These are phyloP conservation scores for Rehmannia glutinosa DNA, from an alignment of 257 asterid genomes.

Conservation along the genomic window DNA sequence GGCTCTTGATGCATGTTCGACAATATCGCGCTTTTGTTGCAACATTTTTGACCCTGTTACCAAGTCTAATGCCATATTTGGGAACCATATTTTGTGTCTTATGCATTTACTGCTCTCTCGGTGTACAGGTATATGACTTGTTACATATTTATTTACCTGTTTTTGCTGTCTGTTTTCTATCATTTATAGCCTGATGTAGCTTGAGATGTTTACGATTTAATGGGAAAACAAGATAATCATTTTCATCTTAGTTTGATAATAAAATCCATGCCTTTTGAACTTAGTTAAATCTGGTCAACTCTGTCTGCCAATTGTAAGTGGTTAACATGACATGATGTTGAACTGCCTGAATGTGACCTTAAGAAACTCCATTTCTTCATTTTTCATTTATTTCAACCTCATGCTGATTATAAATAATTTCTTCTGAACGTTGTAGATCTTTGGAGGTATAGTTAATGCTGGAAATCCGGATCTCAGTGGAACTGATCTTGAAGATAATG, in stretches of 20 bases:
- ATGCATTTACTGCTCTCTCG: slow-evolving; percentile 92
- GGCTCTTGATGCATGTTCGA: slow-evolving; percentile 86
- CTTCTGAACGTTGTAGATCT: slow-evolving; percentile 50
- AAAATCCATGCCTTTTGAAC: neutral
- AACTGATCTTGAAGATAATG: slow-evolving; percentile 71
- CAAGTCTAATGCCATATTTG: slow-evolving; percentile 94
- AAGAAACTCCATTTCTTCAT: neutral
- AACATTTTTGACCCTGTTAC: slow-evolving; percentile 87
- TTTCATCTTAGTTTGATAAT: neutral
- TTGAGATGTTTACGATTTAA: slow-evolving; percentile 7
- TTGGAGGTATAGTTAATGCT: slow-evolving; percentile 86
- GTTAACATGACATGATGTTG: neutral
- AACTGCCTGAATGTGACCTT: neutral
- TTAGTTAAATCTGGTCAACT: neutral
- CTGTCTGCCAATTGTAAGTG: neutral
- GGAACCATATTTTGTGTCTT: slow-evolving; percentile 90
- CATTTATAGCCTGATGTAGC: neutral
- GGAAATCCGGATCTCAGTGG: slow-evolving; percentile 76
- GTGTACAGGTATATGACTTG: slow-evolving; percentile 69
- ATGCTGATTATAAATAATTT: slow-evolving; percentile 11
- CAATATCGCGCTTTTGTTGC: slow-evolving; percentile 96
- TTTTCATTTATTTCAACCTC: neutral
- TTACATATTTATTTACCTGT: slow-evolving; percentile 1
- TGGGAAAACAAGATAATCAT: neutral
- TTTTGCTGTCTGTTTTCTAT: neutral